phyloP scores from a whole-genome alignment of 352 stramenopile genomes.

The Peronospora destructor region DNA sequence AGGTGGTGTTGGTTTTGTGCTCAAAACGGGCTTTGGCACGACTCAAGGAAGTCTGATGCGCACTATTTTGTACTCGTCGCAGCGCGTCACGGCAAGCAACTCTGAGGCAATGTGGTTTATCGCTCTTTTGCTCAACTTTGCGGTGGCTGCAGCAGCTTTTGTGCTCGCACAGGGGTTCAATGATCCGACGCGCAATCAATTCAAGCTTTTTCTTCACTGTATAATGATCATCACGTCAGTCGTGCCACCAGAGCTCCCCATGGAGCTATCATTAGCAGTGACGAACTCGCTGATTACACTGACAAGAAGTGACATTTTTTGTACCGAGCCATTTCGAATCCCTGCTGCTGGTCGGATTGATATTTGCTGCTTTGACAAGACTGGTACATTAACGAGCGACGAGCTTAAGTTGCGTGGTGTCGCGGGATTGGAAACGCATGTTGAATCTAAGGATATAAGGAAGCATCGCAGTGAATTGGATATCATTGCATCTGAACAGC shows the following conservation, averaged over 20 bases:
- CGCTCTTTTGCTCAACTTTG: slow-evolving; percentile 94
- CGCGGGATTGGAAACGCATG: slow-evolving; percentile 64
- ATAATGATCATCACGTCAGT: slow-evolving; percentile 98
- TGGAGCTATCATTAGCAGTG: slow-evolving; percentile 96
- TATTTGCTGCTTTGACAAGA: slow-evolving; percentile 98
- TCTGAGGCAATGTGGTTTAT: slow-evolving; percentile 96
- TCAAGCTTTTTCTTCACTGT: slow-evolving; percentile 95
- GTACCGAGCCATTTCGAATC: slow-evolving; percentile 97
- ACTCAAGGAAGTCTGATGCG: slow-evolving; percentile 96
- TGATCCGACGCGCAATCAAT: slow-evolving; percentile 90
- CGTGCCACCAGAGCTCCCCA: slow-evolving; percentile 96
- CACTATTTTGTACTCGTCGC: slow-evolving; percentile 96
- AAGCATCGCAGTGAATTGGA: slow-evolving; percentile 54
- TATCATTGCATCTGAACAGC: slow-evolving; percentile 80
- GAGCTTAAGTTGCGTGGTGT: slow-evolving; percentile 92
- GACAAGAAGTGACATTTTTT: slow-evolving; percentile 94
- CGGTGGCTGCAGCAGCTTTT: slow-evolving; percentile 88
- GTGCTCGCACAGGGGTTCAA: slow-evolving; percentile 86
- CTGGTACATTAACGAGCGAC: slow-evolving; percentile 97
- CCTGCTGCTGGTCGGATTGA: slow-evolving; percentile 93
- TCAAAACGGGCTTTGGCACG: slow-evolving; percentile 96
- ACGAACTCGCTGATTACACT: slow-evolving; percentile 94
- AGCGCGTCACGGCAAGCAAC: slow-evolving; percentile 93
- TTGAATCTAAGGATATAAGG: slow-evolving; percentile 26
- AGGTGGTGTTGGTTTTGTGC: slow-evolving; percentile 91